Conservation (phyloP, 352 stramenopile species). For the Saprolegnia parasitica region DNA sequence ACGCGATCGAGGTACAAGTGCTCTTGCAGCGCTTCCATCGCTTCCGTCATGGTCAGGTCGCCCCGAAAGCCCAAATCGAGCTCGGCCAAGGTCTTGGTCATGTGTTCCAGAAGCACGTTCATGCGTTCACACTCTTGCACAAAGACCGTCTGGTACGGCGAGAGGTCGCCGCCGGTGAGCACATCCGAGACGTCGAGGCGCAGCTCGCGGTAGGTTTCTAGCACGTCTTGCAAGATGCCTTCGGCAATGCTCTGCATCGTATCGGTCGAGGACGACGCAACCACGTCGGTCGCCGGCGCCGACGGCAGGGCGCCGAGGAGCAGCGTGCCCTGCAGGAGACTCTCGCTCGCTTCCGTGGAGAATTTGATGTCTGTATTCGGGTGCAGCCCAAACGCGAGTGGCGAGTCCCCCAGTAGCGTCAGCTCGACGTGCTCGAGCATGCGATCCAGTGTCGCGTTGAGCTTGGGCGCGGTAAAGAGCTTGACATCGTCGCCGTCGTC, state of each 20-base stretch:
- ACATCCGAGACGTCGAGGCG: conserved; percentile 79
- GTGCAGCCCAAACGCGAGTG: conserved; percentile 86
- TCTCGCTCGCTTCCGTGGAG: conserved; percentile 75
- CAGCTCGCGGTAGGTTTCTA: conserved; percentile 86
- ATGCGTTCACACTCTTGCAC: conserved; percentile 88
- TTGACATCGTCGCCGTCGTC: conserved; percentile 50
- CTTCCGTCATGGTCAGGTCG: conserved; percentile 83
- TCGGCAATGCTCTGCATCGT: conserved; percentile 77
- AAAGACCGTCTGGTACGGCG: conserved; percentile 88
- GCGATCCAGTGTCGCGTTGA: conserved; percentile 61
- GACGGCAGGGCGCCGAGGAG: conserved; percentile 37
- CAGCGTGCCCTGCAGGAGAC: conserved; percentile 74
- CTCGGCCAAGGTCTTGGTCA: conserved; percentile 72
- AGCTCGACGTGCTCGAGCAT: conserved; percentile 87
- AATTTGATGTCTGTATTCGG: conserved; percentile 93
- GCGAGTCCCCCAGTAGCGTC: conserved; percentile 74
- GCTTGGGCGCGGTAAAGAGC: conserved; percentile 69
- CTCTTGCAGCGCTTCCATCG: conserved; percentile 79
- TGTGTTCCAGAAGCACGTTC: conserved; percentile 74
- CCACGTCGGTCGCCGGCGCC: not conserved
- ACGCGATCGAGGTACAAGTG: conserved; percentile 75
- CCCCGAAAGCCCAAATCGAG: conserved; percentile 85
- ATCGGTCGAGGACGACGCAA: conserved; percentile 33
- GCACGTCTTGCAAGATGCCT: conserved; percentile 83
- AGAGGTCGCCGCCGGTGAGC: conserved; percentile 71